phyloP scores from a whole-genome alignment of 305 asterid genomes.

The Fraxinus albicans region DNA sequence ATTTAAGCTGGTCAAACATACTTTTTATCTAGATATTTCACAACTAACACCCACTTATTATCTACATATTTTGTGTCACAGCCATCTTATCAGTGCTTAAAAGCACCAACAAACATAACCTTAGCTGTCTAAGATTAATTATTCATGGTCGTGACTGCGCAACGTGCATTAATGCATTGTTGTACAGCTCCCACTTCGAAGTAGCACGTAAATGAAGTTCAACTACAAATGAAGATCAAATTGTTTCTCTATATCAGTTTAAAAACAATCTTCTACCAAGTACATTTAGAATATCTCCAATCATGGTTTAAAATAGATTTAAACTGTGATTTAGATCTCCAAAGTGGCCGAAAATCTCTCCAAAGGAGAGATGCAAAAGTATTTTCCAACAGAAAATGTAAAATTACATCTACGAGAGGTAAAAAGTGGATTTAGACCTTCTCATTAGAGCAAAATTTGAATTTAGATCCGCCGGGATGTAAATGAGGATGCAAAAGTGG shows the following conservation, averaged over 20 bases:
- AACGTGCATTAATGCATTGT: neutral
- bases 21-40: neutral
- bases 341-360: too few relatives aligned
- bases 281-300: neutral
- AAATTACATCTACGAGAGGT: too few relatives aligned
- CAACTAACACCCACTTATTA: neutral
- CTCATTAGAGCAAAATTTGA: too few relatives aligned
- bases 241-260: neutral
- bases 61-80: neutral
- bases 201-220: neutral
- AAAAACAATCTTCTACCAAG: neutral
- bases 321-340: too few relatives aligned
- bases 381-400: too few relatives aligned
- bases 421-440: too few relatives aligned
- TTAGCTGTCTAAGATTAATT: neutral
- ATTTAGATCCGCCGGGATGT: too few relatives aligned
- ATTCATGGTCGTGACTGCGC: neutral
- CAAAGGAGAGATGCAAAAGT: too few relatives aligned
- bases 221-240: neutral
- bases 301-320: too few relatives aligned
- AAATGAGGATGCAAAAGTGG: too few relatives aligned
- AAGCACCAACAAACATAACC: neutral
- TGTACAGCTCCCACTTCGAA: neutral
- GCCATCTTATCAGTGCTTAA: neutral
- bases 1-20: neutral